Evolutionary conservation across 139 green algal species (phyloP), one percentile per base, ranked within the genome.

Genomic region (Chlamydomonas urium): DNA sequence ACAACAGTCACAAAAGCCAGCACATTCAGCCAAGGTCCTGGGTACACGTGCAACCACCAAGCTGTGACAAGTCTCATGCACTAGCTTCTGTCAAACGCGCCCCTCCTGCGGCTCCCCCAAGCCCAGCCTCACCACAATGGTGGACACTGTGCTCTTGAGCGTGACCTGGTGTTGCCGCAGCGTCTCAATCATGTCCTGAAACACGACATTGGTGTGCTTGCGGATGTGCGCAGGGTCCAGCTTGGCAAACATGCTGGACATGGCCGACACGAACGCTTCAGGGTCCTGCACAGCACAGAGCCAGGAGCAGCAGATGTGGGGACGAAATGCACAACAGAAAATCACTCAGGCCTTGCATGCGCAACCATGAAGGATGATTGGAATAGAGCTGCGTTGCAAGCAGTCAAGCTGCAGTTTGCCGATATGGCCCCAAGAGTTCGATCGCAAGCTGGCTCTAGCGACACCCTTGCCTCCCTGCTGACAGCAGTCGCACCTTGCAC

Each of bases 1-100:
- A 97, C 86, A 29, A 97, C 85, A 2, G 89, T 88, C 48, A n/a
- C n/a, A n/a, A n/a, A n/a, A n/a, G n/a, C n/a, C n/a, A n/a, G 71
- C n/a, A n/a, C n/a, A n/a, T n/a, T n/a, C n/a, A n/a, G n/a, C n/a
- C n/a, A n/a, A n/a, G n/a, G n/a, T n/a, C n/a, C n/a, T n/a, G n/a
- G n/a, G n/a, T n/a, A n/a, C n/a, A n/a, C n/a, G n/a, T n/a, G n/a
- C n/a, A n/a, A n/a, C n/a, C n/a, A n/a, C n/a, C n/a, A n/a, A n/a
- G n/a, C n/a, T n/a, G n/a, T n/a, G n/a, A n/a, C n/a, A n/a, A n/a
- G n/a, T n/a, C n/a, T n/a, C n/a, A n/a, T n/a, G n/a, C n/a, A n/a
- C n/a, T n/a, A n/a, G n/a, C n/a, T n/a, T n/a, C n/a, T n/a, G n/a
- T n/a, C n/a, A n/a, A n/a, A n/a, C n/a, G n/a, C n/a, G n/a, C n/a